Conservation (phyloP, 306 rosid species). For the Cicer yamashitae region DNA sequence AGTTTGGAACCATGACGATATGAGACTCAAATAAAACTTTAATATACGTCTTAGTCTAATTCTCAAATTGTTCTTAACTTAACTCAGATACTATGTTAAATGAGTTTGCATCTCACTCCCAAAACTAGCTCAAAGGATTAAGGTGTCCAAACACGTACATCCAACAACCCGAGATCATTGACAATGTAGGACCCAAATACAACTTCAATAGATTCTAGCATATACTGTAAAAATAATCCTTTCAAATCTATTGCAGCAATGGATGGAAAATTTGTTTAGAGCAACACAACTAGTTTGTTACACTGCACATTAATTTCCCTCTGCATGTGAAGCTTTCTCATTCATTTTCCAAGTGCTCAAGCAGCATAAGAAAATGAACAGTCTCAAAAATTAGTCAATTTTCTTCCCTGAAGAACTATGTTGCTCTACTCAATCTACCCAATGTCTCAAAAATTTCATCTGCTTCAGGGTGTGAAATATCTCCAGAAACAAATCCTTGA, state of each 20-base stretch:
- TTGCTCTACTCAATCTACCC: constrained; percentile 41
- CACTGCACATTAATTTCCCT: constrained; percentile 5
- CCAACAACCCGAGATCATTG: too few relatives aligned
- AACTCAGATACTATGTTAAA: too few relatives aligned
- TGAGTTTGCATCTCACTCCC: too few relatives aligned
- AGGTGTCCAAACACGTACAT: too few relatives aligned
- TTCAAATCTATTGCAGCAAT: not conserved
- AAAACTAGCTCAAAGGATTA: too few relatives aligned
- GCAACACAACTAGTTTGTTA: not conserved
- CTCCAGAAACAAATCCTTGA: constrained; percentile 61
- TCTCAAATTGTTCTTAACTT: too few relatives aligned
- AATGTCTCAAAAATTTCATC: constrained; percentile 49
- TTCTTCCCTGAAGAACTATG: constrained; percentile 1
- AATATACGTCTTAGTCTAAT: too few relatives aligned
- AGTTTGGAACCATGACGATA: too few relatives aligned
- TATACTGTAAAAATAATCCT: too few relatives aligned
- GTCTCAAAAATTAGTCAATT: constrained; percentile 6
- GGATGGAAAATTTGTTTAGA: not conserved
- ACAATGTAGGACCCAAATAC: too few relatives aligned
- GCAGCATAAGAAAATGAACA: not conserved
- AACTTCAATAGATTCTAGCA: too few relatives aligned
- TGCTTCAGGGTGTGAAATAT: constrained; percentile 51
- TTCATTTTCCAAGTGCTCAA: constrained; percentile 9
- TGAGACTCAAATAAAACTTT: too few relatives aligned
- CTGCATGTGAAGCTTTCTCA: not conserved